Conservation (phyloP, 306 rosid genomes). For the Cucumis sativus region Cucumber_9930_V3 NC_026661.2:19903501-19904000, state of each 20-base stretch:
- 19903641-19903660: conserved; percentile 53
- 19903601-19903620: conserved; percentile 85
- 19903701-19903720: conserved; percentile 78
- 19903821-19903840: neutral
- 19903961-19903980: neutral
- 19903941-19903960: neutral
- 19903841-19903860: neutral
- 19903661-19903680: conserved; percentile 74
- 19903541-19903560: conserved; percentile 84
- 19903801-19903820: neutral
- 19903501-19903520: conserved; percentile 70
- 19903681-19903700: conserved; percentile 65
- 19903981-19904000: neutral
- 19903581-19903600: conserved; percentile 74
- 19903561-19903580: conserved; percentile 64
- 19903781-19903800: neutral
- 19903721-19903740: conserved; percentile 59
- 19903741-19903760: conserved; percentile 5
- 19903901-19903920: neutral
- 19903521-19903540: conserved; percentile 85
- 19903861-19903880: neutral
- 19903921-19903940: neutral
- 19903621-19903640: conserved; percentile 79
- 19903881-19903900: neutral
- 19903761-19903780: neutral